These are phyloP conservation scores for Nepenthes gracilis DNA, from an alignment of 148 eudicot species.

Conservation along the genomic window DNA sequence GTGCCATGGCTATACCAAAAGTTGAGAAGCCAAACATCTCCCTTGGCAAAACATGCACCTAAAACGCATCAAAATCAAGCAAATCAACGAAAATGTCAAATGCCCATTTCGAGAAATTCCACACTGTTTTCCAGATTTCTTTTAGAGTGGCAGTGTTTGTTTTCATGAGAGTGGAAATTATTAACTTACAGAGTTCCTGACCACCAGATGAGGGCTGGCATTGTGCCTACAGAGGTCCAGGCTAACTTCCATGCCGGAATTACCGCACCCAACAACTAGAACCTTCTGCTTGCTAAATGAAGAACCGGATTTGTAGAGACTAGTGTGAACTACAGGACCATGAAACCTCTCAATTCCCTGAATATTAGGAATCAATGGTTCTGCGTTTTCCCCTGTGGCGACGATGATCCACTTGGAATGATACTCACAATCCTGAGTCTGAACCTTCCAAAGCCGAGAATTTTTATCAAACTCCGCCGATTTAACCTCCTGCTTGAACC, in stretches of 20 bases:
- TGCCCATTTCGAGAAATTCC: too few species aligned
- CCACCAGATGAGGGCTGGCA: slow-evolving; percentile 74
- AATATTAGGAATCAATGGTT: slow-evolving; percentile 66
- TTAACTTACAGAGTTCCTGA: slow-evolving; percentile 68
- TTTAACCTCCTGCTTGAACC: slow-evolving; percentile 43
- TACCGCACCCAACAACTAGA: slow-evolving; percentile 88
- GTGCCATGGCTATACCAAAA: slow-evolving; percentile 71
- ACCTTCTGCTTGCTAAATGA: slow-evolving; percentile 43
- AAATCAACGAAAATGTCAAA: not conserved
- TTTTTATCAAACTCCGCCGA: slow-evolving; percentile 33
- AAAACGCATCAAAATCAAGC: not conserved
- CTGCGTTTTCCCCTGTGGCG: slow-evolving; percentile 95
- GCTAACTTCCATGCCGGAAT: slow-evolving; percentile 97
- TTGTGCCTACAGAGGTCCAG: slow-evolving; percentile 66
- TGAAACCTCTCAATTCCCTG: slow-evolving; percentile 55
- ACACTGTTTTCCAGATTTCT: too few species aligned
- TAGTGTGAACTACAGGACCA: slow-evolving; percentile 58
- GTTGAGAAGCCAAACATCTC: slow-evolving; percentile 90
- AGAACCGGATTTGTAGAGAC: slow-evolving; percentile 54
- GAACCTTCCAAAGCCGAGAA: slow-evolving; percentile 37
- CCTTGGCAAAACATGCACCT: slow-evolving; percentile 85
- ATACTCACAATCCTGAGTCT: slow-evolving; percentile 29
- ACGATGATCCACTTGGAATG: slow-evolving; percentile 59
- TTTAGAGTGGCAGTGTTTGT: too few species aligned
- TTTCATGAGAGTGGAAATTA: not conserved